Evolutionary conservation across 495 filamentous ascomycete genomes (phyloP), one percentile per base, ranked within the genome.

Genomic region (Xylaria palmicola): DNA sequence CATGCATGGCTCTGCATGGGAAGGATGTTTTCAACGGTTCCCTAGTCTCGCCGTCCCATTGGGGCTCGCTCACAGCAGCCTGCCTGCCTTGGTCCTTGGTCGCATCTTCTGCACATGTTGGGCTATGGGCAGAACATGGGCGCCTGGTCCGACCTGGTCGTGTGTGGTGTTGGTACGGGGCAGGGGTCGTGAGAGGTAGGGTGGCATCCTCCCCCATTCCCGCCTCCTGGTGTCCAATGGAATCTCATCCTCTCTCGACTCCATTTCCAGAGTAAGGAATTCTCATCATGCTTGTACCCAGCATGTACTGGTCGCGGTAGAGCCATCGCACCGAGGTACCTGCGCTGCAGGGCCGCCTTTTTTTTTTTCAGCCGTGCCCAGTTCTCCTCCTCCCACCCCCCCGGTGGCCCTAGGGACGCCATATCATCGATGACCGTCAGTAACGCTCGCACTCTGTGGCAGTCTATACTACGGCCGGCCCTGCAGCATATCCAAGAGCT

Each of bases 361-460:
- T 19, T 53, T 50, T 40, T 40, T 45, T 52, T 60, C 57, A 60
- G 57, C 57, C 57, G 57, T 60, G 57, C 57, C 48, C 8, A 43
- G 47, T 39, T 34, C 39, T 39, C n/a, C n/a, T 60, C 1, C 34
- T 10, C 22, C 1, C 56, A 49, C 56, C 30, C 57, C 57, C 48
- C 57, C 22, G 56, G 56, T 50, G 56, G 44, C 17, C 47, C 2
- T 60, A 60, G 24, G 9, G 12, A 17, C 45, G 24, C 57, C 36
- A 34, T 52, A 49, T 48, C 54, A 22, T 29, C 56, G 20, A 49
- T 24, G 26, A 36, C 37, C 37, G 34, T 52, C 27, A 27, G 37
- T 19, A 27, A 44, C 30, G 37, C 9, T 26, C 6, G 17, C 10
- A 24, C 19, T 50, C 37, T 45, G 17, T 52, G 47, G 34, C 32